These are phyloP conservation scores for Hygrophorus russula DNA, from an alignment of 768 basidiomycete species.

Conservation along the genomic window DNA sequence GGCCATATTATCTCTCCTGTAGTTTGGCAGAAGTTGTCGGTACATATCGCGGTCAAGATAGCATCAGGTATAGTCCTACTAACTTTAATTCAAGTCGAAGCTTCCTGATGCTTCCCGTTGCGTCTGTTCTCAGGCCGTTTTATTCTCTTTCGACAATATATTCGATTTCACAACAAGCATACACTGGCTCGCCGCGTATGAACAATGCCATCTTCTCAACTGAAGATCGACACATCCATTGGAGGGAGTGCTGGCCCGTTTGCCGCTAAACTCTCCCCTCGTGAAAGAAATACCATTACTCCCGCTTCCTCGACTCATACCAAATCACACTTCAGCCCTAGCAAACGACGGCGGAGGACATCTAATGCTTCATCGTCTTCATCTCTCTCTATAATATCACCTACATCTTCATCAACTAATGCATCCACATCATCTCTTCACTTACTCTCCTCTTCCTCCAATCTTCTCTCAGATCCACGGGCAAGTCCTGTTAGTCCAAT, in stretches of 20 bases:
- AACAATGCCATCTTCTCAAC: slow-evolving; percentile 19
- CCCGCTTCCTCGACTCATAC: background rate
- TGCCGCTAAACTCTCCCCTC: slow-evolving; percentile 16
- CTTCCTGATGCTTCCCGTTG: no score
- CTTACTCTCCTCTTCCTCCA: slow-evolving; percentile 23
- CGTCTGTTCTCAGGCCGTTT: no score
- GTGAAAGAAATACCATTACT: slow-evolving; percentile 8
- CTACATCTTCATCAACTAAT: slow-evolving; percentile 43
- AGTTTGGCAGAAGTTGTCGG: no score
- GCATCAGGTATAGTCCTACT: no score
- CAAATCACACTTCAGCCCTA: slow-evolving; percentile 18
- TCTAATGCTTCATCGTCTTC: slow-evolving; percentile 50
- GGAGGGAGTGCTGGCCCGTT: slow-evolving; percentile 21
- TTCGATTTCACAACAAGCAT: no score
- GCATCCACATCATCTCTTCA: slow-evolving; percentile 38
- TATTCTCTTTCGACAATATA: no score
- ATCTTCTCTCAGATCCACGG: slow-evolving; percentile 15
- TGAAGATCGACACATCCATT: slow-evolving; percentile 38
- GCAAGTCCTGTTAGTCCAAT: slow-evolving; percentile 30
- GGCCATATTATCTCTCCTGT: no score
- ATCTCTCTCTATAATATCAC: slow-evolving; percentile 45
- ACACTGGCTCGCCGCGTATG: no score
- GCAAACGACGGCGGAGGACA: slow-evolving; percentile 32
- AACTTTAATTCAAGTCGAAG: no score
- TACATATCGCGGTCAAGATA: no score